These are phyloP conservation scores for Orbilia brochopaga DNA, from an alignment of 2,329 filamentous ascomycete species.

Conservation along the genomic window DNA sequence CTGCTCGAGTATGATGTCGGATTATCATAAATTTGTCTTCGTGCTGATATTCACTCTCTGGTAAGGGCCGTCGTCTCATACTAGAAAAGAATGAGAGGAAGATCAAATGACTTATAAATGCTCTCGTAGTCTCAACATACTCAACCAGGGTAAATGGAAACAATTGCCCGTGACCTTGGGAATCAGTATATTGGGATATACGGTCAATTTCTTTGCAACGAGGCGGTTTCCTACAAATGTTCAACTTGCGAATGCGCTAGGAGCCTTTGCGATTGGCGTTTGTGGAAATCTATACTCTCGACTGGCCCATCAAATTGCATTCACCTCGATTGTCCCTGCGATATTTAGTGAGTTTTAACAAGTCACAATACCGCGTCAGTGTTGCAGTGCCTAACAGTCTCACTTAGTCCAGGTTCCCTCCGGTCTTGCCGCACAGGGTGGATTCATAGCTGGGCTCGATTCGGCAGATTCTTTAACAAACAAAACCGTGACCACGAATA, in stretches of 20 bases:
- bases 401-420: slow-evolving; percentile 66
- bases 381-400: neutral
- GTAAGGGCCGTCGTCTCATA: slow-evolving; percentile 14
- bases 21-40: slow-evolving; percentile 70
- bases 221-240: slow-evolving; percentile 71
- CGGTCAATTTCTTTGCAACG: slow-evolving; percentile 75
- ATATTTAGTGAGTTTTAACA: slow-evolving; percentile 66
- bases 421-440: slow-evolving; percentile 67
- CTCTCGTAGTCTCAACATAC: slow-evolving; percentile 67
- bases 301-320: slow-evolving; percentile 77
- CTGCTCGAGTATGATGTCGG: slow-evolving; percentile 62
- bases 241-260: slow-evolving; percentile 78
- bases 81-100: neutral
- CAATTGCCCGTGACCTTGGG: slow-evolving; percentile 77
- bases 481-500: slow-evolving; percentile 27
- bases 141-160: slow-evolving; percentile 81
- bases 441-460: slow-evolving; percentile 66
- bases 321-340: slow-evolving; percentile 81
- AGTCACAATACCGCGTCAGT: slow-evolving; percentile 56
- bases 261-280: slow-evolving; percentile 76
- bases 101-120: neutral
- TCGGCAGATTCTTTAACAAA: slow-evolving; percentile 61
- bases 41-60: slow-evolving; percentile 74
- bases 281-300: slow-evolving; percentile 80
- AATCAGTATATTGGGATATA: slow-evolving; percentile 75